Conservation (phyloP, 2,329 filamentous ascomycete genomes). For the Paecilomyces dactylethromorphus region DNA sequence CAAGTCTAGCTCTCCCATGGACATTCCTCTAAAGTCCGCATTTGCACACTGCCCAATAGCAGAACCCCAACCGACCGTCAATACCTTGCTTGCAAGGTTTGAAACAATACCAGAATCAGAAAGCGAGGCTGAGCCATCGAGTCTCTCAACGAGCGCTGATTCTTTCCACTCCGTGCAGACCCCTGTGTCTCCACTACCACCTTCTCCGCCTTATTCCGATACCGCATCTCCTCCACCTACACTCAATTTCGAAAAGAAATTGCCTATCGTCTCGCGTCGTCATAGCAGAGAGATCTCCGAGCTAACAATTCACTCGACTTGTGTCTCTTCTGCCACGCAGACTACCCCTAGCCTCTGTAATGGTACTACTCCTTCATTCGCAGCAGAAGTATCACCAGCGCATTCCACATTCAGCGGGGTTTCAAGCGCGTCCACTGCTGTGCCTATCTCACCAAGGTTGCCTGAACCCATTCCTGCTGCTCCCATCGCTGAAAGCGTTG, state of each 20-base stretch:
- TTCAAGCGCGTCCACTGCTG: not conserved
- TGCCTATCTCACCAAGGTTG: slow-evolving; percentile 18
- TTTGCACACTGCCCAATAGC: not conserved
- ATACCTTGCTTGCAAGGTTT: slow-evolving; percentile 32
- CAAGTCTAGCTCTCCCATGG: not conserved
- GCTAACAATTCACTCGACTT: slow-evolving; percentile 18
- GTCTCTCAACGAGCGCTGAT: slow-evolving; percentile 30
- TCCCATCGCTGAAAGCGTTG: slow-evolving; percentile 23
- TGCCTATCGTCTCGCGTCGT: not conserved
- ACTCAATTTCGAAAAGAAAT: slow-evolving; percentile 5
- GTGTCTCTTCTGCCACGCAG: slow-evolving; percentile 6
- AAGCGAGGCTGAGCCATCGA: slow-evolving; percentile 18
- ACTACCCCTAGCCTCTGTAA: not conserved
- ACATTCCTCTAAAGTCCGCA: slow-evolving; percentile 6
- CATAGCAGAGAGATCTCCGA: slow-evolving; percentile 23
- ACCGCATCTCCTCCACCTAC: slow-evolving; percentile 14
- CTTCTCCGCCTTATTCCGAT: slow-evolving; percentile 11
- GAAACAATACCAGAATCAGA: slow-evolving; percentile 22
- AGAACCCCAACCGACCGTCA: slow-evolving; percentile 14
- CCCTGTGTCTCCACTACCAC: slow-evolving; percentile 7
- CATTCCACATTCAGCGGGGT: not conserved
- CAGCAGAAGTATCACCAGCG: not conserved
- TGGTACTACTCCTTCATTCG: not conserved
- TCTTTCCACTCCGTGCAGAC: slow-evolving; percentile 37
- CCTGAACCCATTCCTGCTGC: slow-evolving; percentile 34